Evolutionary conservation across 495 filamentous ascomycete species (phyloP).

Genomic region (Lophium mytilinum): DNA sequence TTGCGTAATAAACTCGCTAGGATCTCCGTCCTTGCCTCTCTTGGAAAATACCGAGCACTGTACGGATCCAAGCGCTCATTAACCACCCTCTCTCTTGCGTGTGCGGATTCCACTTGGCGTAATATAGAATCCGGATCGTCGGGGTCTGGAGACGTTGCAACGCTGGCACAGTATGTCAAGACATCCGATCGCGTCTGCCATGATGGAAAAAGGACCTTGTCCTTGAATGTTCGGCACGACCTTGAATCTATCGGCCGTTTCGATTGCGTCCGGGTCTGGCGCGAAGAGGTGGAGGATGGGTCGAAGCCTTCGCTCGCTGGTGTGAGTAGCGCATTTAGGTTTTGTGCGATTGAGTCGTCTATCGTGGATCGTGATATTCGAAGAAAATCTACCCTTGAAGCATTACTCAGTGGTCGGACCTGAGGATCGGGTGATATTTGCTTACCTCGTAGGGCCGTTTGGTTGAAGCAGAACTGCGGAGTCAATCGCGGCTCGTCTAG

Average conservation of each 20-base stretch:
- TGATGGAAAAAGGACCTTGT: slow-evolving; percentile 73
- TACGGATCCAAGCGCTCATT: slow-evolving; percentile 92
- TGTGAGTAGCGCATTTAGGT: slow-evolving; percentile 81
- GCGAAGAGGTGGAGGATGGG: slow-evolving; percentile 62
- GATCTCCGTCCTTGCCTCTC: slow-evolving; percentile 75
- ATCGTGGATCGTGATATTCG: slow-evolving; percentile 74
- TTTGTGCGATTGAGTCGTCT: slow-evolving; percentile 88
- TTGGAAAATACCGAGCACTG: slow-evolving; percentile 72
- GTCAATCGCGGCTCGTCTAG: slow-evolving; percentile 56
- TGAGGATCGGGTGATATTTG: slow-evolving; percentile 5
- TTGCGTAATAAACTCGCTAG: slow-evolving; percentile 70
- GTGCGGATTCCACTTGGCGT: slow-evolving; percentile 60
- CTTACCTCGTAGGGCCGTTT: slow-evolving; percentile 71
- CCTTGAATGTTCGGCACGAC: slow-evolving; percentile 64
- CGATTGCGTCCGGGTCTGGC: slow-evolving; percentile 39
- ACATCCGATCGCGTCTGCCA: slow-evolving; percentile 85
- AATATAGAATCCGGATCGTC: slow-evolving; percentile 73
- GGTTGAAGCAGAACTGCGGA: slow-evolving; percentile 91
- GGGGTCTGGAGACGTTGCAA: slow-evolving; percentile 81
- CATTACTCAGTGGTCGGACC: slow-evolving; percentile 10
- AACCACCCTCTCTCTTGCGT: slow-evolving; percentile 65
- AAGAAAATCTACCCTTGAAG: slow-evolving; percentile 69
- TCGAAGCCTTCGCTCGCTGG: slow-evolving; percentile 68
- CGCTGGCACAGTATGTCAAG: slow-evolving; percentile 79
- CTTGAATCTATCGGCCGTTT: slow-evolving; percentile 46